Evolutionary conservation across 1,284 basidiomycete species (phyloP), one percentile per base, ranked within the genome.

Genomic region (Coniophora puteana): DNA sequence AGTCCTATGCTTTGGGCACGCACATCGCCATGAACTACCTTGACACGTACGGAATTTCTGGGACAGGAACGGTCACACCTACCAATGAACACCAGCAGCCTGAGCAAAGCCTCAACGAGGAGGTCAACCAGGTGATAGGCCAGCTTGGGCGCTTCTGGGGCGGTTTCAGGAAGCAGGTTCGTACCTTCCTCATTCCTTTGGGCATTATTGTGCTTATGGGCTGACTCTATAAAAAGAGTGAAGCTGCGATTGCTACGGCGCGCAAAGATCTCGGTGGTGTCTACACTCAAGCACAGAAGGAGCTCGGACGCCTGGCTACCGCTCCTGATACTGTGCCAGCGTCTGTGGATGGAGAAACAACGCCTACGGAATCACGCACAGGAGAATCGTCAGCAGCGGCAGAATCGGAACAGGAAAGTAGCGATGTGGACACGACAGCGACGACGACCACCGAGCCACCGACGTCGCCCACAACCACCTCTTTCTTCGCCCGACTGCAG

Each of bases 91-190:
- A 55, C 27, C 66, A 64, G 42, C 66, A 67, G 42, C 59, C 71
- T 10, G 76, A 80, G 47, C 83, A 77, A 36, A 79, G 74, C 42
- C 67, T 94, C 36, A 84, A 93, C 55, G 84, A 92, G 51, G 92
- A 94, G 62, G 89, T 95, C 7, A 75, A 74, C 4, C 85, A 94
- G 58, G 90, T 93, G 17, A 78, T 93, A 38, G 87, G 86, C 16
- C 82, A 87, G 52, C 67, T 93, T n/a, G 84, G 82, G 27, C 72
- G 79, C 42, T 84, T 92, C 59, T 95, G 91, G 91, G 90, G 91
- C 35, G 86, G 88, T 13, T 86, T 93, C 56, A 79, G 81, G 67
- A 88, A 86, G 61, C 89, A 92, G 80, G 91, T 84, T 51, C 52
- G 81, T 53, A 41, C 10, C 16, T n/a, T n/a, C n/a, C 35, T 28